Evolutionary conservation across 441 rosid species (phyloP).

Genomic region (Adansonia grandidieri): DNA sequence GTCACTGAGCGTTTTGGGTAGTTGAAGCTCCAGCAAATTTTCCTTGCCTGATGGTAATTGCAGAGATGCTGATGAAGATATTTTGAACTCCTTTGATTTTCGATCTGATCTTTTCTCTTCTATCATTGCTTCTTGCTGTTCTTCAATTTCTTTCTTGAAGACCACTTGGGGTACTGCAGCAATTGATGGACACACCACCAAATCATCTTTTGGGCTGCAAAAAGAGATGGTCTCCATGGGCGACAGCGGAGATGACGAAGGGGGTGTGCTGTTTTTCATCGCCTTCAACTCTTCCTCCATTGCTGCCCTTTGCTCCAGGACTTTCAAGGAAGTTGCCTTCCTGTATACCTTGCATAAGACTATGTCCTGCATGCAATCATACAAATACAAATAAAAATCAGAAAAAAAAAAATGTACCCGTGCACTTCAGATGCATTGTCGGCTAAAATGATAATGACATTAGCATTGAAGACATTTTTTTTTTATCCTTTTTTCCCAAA

Average conservation of each 20-base stretch:
- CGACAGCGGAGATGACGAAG: slow-evolving; percentile 46
- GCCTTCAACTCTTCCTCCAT: slow-evolving; percentile 54
- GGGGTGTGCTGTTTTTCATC: slow-evolving; percentile 30
- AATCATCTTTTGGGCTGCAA: slow-evolving; percentile 36
- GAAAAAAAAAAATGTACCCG: neutral
- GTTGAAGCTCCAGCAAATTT: slow-evolving; percentile 62
- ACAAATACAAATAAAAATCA: neutral
- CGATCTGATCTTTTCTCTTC: neutral
- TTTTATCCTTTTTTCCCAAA: neutral
- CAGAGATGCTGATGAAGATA: slow-evolving; percentile 36
- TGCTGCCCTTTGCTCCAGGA: slow-evolving; percentile 87
- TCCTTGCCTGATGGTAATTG: slow-evolving; percentile 51
- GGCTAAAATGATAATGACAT: neutral
- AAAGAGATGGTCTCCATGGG: slow-evolving; percentile 50
- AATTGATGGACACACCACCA: slow-evolving; percentile 20
- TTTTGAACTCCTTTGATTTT: slow-evolving; percentile 19
- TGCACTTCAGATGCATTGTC: neutral
- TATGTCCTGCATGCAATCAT: slow-evolving; percentile 57
- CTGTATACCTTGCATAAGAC: slow-evolving; percentile 90
- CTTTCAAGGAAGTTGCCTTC: slow-evolving; percentile 89
- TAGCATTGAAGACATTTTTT: neutral
- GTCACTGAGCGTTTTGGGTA: slow-evolving; percentile 58
- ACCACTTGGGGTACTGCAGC: slow-evolving; percentile 26
- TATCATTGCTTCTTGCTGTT: neutral
- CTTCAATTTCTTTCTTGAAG: slow-evolving; percentile 48